Evolutionary conservation across 768 basidiomycete species (phyloP), one percentile per base, ranked within the genome.

Genomic region (Pleurotus djamor): DNA sequence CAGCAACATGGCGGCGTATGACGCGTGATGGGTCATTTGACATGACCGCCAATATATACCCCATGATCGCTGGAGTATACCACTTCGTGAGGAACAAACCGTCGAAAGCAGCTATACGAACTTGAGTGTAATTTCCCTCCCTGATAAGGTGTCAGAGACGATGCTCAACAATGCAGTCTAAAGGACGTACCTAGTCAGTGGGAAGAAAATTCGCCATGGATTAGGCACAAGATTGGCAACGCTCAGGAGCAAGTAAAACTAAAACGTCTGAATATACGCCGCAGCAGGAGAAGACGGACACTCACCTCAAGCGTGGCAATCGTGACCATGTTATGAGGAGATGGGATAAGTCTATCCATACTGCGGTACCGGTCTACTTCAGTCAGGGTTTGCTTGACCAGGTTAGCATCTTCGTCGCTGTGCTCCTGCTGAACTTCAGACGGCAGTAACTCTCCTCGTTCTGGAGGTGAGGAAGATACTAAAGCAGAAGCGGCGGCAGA

Each of bases 291-390:
- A 45, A 1, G 43, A 43, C 33, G n/a, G 9, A 49, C 7, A 60
- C 83, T 60, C 61, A 96, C 94, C 83, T 98, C 93, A 57, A 99
- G 77, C 6, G 88, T 89, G 28, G 97, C 93, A 51, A 91, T 83
- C 0, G 97, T 96, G 32, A 98, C 90, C 36, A 93, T 86, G 68
- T 99, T 99, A 65, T 96, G 94, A 50, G 88, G 87, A 1, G 96
- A 96, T 7, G 97, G 94, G 59, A 98, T 95, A 13, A 98, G 79
- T 57, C 95, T 82, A 72, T 99, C 97, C 88, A 97, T 94, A 67
- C 87, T 92, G 59, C 94, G 87, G 74, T 96, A 96, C 47, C 96
- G 84, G 66, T 94, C 92, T 35, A 98, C 84, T 69, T 96, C 94
- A 16, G 86, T 81, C 48, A 89, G 70, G 2, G 89, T 91, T 64